Evolutionary conservation across 2,329 filamentous ascomycete species (phyloP).

Genomic region (Penicillium sp.): DNA sequence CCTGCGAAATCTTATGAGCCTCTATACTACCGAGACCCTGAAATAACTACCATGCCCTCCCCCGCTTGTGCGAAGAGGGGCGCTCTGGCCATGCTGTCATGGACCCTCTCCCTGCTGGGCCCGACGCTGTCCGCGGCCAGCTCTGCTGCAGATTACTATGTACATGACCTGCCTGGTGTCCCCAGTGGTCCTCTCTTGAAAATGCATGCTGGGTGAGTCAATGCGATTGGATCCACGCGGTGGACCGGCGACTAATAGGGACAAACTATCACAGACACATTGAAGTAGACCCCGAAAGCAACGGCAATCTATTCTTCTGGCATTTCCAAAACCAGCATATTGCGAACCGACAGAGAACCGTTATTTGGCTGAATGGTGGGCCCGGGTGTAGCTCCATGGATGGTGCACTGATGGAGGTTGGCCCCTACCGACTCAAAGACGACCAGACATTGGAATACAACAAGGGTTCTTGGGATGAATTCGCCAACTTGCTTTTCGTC

Average conservation of each 20-base stretch:
- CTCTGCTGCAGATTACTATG: slow-evolving; percentile 81
- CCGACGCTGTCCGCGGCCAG: slow-evolving; percentile 38
- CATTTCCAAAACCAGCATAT: slow-evolving; percentile 95
- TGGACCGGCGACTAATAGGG: background rate
- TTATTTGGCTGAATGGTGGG: slow-evolving; percentile 96
- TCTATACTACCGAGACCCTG: background rate
- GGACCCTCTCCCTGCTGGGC: slow-evolving; percentile 25
- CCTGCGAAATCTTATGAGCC: slow-evolving; percentile 1
- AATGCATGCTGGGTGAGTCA: slow-evolving; percentile 92
- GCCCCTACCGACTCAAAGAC: slow-evolving; percentile 81
- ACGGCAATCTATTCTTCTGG: slow-evolving; percentile 98
- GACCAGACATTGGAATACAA: slow-evolving; percentile 70
- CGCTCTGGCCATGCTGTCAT: slow-evolving; percentile 20
- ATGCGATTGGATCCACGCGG: background rate
- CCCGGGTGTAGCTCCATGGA: slow-evolving; percentile 97
- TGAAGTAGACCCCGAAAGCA: slow-evolving; percentile 75
- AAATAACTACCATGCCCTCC: slow-evolving; percentile 22
- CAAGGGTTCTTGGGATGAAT: slow-evolving; percentile 97
- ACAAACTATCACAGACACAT: slow-evolving; percentile 63
- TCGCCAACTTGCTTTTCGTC: slow-evolving; percentile 92
- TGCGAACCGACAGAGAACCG: slow-evolving; percentile 80
- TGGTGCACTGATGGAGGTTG: slow-evolving; percentile 92
- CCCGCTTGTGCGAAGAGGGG: slow-evolving; percentile 13
- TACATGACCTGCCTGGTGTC: slow-evolving; percentile 76
- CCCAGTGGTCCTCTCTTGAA: slow-evolving; percentile 75